These are phyloP conservation scores for Taphrina sp. DNA, from an alignment of 1,139 yeast genomes.

Conservation along the genomic window DNA sequence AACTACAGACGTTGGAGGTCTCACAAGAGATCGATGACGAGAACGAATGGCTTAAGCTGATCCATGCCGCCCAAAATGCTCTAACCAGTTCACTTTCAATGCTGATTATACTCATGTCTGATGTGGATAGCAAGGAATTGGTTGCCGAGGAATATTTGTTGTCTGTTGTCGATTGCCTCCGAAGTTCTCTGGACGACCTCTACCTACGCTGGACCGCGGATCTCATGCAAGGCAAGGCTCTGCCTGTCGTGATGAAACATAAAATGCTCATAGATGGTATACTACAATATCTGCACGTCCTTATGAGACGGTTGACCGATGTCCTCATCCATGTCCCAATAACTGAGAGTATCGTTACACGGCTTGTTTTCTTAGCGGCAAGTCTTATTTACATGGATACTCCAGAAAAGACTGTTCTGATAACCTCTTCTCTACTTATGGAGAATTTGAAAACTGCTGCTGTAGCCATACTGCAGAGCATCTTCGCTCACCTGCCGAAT, in stretches of 20 bases:
- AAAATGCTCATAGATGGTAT: neutral
- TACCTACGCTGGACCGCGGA: conserved; percentile 40
- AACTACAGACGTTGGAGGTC: neutral
- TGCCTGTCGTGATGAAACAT: conserved; percentile 19
- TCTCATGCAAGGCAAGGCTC: neutral
- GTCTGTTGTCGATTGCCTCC: conserved; percentile 49
- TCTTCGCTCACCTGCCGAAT: conserved; percentile 51
- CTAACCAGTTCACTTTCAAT: conserved; percentile 19
- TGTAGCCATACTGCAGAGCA: conserved; percentile 48
- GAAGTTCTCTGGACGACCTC: conserved; percentile 46
- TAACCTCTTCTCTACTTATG: conserved; percentile 6
- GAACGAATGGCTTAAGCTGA: neutral
- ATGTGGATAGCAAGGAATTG: conserved; percentile 38
- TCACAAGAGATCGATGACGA: neutral
- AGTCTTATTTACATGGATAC: conserved; percentile 46
- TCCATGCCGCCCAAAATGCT: conserved; percentile 11
- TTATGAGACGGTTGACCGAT: conserved; percentile 21
- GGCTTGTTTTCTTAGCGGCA: conserved; percentile 53
- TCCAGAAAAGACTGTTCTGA: conserved; percentile 35
- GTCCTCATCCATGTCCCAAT: neutral
- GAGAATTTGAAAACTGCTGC: conserved; percentile 39
- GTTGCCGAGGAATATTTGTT: conserved; percentile 51
- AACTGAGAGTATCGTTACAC: conserved; percentile 51
- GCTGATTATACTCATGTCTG: neutral
- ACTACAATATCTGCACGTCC: conserved; percentile 13